Evolutionary conservation across 176 grass and related monocot species (phyloP).

Genomic region (Oryza nivara): DNA sequence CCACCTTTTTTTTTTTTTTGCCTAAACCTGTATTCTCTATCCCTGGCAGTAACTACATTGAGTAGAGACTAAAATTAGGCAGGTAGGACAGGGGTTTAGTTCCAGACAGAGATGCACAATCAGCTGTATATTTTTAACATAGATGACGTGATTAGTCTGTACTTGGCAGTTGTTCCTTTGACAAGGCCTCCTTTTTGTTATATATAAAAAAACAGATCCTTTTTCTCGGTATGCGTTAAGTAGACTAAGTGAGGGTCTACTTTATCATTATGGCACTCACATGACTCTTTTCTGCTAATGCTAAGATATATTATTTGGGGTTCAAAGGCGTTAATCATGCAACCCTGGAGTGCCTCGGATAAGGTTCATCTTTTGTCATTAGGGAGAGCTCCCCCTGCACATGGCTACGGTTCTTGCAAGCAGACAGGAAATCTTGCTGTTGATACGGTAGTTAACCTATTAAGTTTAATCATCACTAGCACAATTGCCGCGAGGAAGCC

Average conservation of each 20-base stretch:
- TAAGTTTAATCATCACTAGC: slow-evolving; percentile 50
- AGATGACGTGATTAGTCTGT: slow-evolving; percentile 44
- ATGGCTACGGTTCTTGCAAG: slow-evolving; percentile 58
- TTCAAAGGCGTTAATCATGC: slow-evolving; percentile 60
- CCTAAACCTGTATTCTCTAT: not conserved
- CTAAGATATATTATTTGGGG: slow-evolving; percentile 45
- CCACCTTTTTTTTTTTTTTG: not conserved
- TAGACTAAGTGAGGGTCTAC: slow-evolving; percentile 35
- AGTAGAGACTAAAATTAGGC: slow-evolving; percentile 2
- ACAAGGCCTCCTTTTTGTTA: slow-evolving; percentile 39
- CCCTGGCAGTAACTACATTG: not conserved
- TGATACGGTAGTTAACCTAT: slow-evolving; percentile 48
- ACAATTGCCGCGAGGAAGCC: slow-evolving; percentile 25
- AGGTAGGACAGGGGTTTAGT: not conserved
- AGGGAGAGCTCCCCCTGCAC: slow-evolving; percentile 39
- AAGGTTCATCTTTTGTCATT: slow-evolving; percentile 47
- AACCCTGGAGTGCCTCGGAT: slow-evolving; percentile 50
- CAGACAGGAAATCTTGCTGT: slow-evolving; percentile 68
- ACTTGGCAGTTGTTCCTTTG: slow-evolving; percentile 42
- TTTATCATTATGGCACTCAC: slow-evolving; percentile 65
- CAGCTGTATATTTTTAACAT: slow-evolving; percentile 25
- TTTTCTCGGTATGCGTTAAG: slow-evolving; percentile 53
- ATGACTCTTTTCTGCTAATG: slow-evolving; percentile 41
- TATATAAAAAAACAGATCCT: slow-evolving; percentile 24
- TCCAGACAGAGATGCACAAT: not conserved